These are phyloP conservation scores for Candida albicans DNA, from an alignment of 1,139 yeast species.

Conservation along the genomic window DNA sequence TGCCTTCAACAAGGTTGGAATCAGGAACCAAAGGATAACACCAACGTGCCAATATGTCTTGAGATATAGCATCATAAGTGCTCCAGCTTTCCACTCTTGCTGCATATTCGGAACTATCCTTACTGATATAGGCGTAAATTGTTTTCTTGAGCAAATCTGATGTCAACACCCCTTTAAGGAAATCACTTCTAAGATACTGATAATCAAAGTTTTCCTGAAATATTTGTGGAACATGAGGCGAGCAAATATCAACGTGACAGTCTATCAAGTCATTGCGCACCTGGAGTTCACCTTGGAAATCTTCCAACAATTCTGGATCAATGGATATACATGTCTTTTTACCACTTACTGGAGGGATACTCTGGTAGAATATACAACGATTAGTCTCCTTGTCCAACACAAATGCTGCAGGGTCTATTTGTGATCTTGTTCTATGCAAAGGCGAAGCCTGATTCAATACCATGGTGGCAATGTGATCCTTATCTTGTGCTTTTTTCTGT, in stretches of 20 bases:
- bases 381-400: slow-evolving; percentile 71
- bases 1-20: slow-evolving; percentile 67
- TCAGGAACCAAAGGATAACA: slow-evolving; percentile 92
- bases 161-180: slow-evolving; percentile 85
- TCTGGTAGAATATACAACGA: slow-evolving; percentile 82
- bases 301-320: slow-evolving; percentile 83
- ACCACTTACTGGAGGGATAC: slow-evolving; percentile 64
- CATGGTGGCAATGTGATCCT: slow-evolving; percentile 92
- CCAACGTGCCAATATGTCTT: slow-evolving; percentile 88
- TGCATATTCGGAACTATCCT: slow-evolving; percentile 70
- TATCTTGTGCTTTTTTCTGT: slow-evolving; percentile 68
- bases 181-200: slow-evolving; percentile 81
- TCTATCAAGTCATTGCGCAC: slow-evolving; percentile 91
- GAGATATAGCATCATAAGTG: slow-evolving; percentile 89
- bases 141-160: slow-evolving; percentile 90
- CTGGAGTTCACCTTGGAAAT: slow-evolving; percentile 67
- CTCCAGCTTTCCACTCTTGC: slow-evolving; percentile 94
- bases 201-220: slow-evolving; percentile 96
- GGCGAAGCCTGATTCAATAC: slow-evolving; percentile 84
- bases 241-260: slow-evolving; percentile 93
- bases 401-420: slow-evolving; percentile 79
- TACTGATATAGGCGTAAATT: slow-evolving; percentile 76
- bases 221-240: slow-evolving; percentile 92
- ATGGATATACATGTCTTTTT: slow-evolving; percentile 57
- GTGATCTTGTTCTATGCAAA: slow-evolving; percentile 80